Base-by-base conservation (phyloP, 1,139 yeast species). In the Groenewaldozyma sp. region DNA sequence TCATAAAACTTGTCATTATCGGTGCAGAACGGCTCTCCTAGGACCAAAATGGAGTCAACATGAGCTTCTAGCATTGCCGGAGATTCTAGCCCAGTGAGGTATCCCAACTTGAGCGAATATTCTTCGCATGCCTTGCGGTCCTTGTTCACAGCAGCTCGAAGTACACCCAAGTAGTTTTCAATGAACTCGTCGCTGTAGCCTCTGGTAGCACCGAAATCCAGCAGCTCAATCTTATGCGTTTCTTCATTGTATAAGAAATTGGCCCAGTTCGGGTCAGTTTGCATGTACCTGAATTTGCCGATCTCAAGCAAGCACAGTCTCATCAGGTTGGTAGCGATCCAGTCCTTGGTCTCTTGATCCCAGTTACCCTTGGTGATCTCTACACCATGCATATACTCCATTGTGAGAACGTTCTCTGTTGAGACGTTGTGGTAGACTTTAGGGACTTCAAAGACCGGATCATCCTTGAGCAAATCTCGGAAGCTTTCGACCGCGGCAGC, bases 181-280 rank as follows among this genome's bases (percentile, higher is more conserved):
- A 83, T 77, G 51, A 91, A 91, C 13, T 73, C 74, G 39, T 71
- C 74, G 35, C 76, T 69, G 59, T 78, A 84, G 21, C 78, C 83
- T 49, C 97, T 74, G 7, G 96, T 82, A 1, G 98, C 97, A 35
- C 98, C 99, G 62, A 91, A 91, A 62, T 91, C 98, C 43, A 91
- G 68, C 43, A 91, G 68, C 60, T 88, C 97, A 45, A 91, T 75
- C 60, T 80, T 76, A 32, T 68, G 60, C 2, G 82, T 74, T 18
- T 66, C 50, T 31, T 69, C 70, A 56, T 88, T 87, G 65, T 82
- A 87, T 46, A 93, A 65, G 63, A 93, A 93, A 60, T 91, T 91
- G 38, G 98, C 97, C 98, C 98, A 93, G 63, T 91, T 91, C 36
- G 99, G 99, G 63, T 91, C 99, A 1, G 98, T 88, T 64, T 91